Conservation (phyloP, 441 rosid species). For the Erodium moschatum region DNA sequence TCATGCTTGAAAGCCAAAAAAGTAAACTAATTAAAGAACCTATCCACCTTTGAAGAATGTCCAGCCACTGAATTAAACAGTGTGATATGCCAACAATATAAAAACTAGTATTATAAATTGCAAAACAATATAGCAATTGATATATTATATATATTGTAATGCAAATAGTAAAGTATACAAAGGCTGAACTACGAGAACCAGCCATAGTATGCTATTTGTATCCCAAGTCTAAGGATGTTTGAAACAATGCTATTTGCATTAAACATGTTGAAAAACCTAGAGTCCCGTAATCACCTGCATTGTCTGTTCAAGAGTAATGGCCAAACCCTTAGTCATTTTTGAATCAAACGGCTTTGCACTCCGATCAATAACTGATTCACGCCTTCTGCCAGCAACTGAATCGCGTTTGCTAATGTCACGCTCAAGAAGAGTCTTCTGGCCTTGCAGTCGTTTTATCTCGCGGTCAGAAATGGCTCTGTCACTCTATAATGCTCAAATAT, state of each 20-base stretch:
- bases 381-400: conserved; percentile 64
- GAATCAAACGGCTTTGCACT: conserved; percentile 39
- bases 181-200: neutral
- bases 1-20: neutral
- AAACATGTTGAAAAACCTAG: conserved; percentile 2
- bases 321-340: conserved; percentile 31
- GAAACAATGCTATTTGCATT: conserved; percentile 1
- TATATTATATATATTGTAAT: too few species aligned
- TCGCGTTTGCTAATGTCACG: conserved; percentile 75
- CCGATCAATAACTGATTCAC: conserved; percentile 54
- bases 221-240: neutral
- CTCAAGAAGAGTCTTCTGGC: conserved; percentile 75
- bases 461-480: conserved; percentile 81
- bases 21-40: neutral
- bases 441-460: conserved; percentile 59
- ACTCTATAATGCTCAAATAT: conserved; percentile 40
- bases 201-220: neutral
- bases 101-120: too few species aligned
- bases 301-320: conserved; percentile 38
- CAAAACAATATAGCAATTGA: too few species aligned
- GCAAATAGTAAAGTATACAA: neutral
- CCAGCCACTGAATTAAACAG: neutral
- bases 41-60: neutral
- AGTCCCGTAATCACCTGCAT: conserved; percentile 44
- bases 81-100: too few species aligned